Evolutionary conservation across 129 eudicot genomes (phyloP).

Genomic region (Rutidosis leptorrhynchoides): DNA sequence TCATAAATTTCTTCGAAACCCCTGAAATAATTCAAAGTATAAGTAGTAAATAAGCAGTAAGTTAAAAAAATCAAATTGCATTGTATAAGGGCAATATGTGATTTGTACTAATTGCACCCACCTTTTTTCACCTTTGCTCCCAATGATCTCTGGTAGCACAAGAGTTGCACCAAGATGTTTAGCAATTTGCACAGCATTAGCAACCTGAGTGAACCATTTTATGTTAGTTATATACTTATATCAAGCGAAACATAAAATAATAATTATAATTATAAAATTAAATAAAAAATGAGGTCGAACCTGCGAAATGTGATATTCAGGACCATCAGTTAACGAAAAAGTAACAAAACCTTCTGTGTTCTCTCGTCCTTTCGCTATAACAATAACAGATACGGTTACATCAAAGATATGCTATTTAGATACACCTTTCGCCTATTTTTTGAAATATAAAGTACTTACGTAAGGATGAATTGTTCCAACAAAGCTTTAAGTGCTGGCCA

Average conservation of each 20-base stretch:
- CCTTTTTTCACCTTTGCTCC: slow-evolving; percentile 58
- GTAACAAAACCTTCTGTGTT: slow-evolving; percentile 46
- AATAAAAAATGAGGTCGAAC: slow-evolving; percentile 26
- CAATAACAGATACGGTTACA: neutral
- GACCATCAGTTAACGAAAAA: slow-evolving; percentile 55
- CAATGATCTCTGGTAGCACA: slow-evolving; percentile 66
- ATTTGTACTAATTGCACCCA: slow-evolving; percentile 13
- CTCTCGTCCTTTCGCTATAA: slow-evolving; percentile 29
- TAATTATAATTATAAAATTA: neutral
- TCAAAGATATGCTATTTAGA: neutral
- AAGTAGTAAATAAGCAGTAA: neutral
- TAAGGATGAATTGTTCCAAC: slow-evolving; percentile 33
- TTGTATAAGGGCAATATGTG: too few species aligned
- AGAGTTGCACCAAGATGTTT: slow-evolving; percentile 71
- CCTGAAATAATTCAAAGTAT: slow-evolving; percentile 39
- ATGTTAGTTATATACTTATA: slow-evolving; percentile 12
- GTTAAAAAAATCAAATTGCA: too few species aligned
- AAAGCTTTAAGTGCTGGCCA: slow-evolving; percentile 24
- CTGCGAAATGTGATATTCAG: slow-evolving; percentile 75
- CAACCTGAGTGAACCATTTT: slow-evolving; percentile 45
- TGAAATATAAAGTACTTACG: slow-evolving; percentile 31
- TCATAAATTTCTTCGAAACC: slow-evolving; percentile 58
- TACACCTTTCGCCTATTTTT: neutral
- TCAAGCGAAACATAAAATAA: neutral
- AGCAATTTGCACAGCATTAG: slow-evolving; percentile 63